Evolutionary conservation across 2,329 filamentous ascomycete genomes (phyloP), one percentile per base, ranked within the genome.

Genomic region (Colletotrichum sp.): DNA sequence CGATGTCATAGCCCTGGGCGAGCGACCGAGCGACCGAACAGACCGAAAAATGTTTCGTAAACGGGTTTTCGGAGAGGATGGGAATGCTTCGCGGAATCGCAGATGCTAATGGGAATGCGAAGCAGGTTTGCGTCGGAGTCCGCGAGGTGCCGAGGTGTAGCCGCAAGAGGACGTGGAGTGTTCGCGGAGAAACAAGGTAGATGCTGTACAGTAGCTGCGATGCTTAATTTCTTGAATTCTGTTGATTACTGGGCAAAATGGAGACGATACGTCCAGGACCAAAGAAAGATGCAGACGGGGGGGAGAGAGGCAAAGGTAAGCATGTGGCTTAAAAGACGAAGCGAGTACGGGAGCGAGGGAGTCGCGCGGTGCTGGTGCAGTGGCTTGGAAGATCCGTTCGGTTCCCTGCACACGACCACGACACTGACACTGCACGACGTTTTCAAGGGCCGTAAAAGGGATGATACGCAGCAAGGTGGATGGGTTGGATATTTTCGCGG

Each of bases 1-100:
- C 61, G 27, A 73, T 76, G 70, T 73, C 73, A 76, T 76, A 64
- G 73, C 70, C 73, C 70, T 49, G 44, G 39, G 25, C 44, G 22
- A 36, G 55, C 57, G 39, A 73, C 64, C 62, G 25, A 59, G 36
- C 57, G 39, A 73, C 57, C 62, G 30, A 59, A 30, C n/a, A 55
- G 57, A 68, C 69, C 55, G 73, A 52, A 25, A 22, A 34, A 9
- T 39, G 13, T 6, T 32, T 29, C 55, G 52, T 15, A 39, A 34
- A 61, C 22, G 66, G 44, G 30, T 34, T 44, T 19, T 61, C 19
- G 29, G 29, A n/a, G 34, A 49, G n/a, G 27, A 25, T 22, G 3
- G 34, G 44, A 25, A 44, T 44, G 62, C 29, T 36, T 64, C 32
- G 16, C 19, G 39, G 36, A 22, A 32, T 29, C 52, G 27, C 39